Evolutionary conservation across 2,329 filamentous ascomycete species (phyloP).

Genomic region (Clonostachys byssicola): DNA sequence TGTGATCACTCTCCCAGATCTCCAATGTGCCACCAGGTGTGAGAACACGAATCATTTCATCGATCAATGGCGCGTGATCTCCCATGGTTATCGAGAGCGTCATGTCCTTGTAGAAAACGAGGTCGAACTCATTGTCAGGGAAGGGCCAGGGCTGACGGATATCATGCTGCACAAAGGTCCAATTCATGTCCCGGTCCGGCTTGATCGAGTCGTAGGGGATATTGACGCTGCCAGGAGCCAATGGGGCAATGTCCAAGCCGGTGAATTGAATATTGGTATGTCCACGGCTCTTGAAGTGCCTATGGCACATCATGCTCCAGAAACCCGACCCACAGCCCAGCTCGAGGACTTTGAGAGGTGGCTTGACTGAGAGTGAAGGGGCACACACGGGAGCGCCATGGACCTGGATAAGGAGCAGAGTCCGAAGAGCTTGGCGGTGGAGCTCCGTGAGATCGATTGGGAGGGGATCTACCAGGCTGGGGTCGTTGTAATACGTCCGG

Average conservation of each 20-base stretch:
- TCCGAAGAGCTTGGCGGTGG: constrained; percentile 81
- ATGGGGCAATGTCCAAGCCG: constrained; percentile 74
- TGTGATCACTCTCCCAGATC: constrained; percentile 85
- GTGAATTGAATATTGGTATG: constrained; percentile 71
- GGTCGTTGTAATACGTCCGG: constrained; percentile 77
- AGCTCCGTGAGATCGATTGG: constrained; percentile 85
- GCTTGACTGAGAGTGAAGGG: constrained; percentile 58
- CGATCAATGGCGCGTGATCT: constrained; percentile 50
- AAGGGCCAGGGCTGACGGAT: constrained; percentile 78
- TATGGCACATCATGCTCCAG: constrained; percentile 86
- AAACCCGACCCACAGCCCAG: constrained; percentile 83
- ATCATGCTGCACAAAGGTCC: constrained; percentile 87
- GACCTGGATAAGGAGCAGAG: constrained; percentile 74
- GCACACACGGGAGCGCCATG: constrained; percentile 79
- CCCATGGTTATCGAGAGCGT: constrained; percentile 61
- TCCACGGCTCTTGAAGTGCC: constrained; percentile 68
- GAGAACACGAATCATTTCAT: constrained; percentile 74
- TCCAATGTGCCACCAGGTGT: constrained; percentile 77
- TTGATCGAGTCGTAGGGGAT: constrained; percentile 34
- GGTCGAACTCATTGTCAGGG: constrained; percentile 74
- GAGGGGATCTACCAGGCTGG: constrained; percentile 71
- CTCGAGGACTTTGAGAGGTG: constrained; percentile 77
- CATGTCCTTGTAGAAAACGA: constrained; percentile 85
- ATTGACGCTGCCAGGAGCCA: constrained; percentile 44
- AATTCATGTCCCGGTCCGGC: constrained; percentile 70